Evolutionary conservation across 345 rosid genomes (phyloP).

Genomic region (Dipteronia sinensis): DNA sequence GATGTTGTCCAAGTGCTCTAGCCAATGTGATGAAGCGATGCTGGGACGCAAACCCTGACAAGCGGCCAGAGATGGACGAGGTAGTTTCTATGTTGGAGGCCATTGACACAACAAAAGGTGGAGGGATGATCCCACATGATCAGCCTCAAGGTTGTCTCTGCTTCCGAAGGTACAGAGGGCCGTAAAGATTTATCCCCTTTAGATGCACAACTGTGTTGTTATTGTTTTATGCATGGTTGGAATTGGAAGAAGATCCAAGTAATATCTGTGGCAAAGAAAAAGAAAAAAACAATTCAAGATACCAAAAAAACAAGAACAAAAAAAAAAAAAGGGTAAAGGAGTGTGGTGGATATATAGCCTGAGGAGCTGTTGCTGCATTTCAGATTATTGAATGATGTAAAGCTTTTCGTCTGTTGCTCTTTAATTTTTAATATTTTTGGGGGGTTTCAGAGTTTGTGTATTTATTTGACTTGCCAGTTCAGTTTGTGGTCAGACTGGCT

Average conservation of each 20-base stretch:
- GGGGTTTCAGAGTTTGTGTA: slow-evolving; percentile 22
- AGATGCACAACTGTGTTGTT: slow-evolving; percentile 6
- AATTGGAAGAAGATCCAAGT: slow-evolving; percentile 1
- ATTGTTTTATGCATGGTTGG: neutral
- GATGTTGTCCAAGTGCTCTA: slow-evolving; percentile 91
- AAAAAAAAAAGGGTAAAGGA: neutral
- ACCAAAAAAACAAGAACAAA: neutral
- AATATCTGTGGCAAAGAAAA: slow-evolving; percentile 18
- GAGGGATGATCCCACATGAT: slow-evolving; percentile 95
- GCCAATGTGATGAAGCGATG: slow-evolving; percentile 93
- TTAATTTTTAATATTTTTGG: neutral
- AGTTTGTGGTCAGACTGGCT: too few relatives aligned
- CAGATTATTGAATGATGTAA: slow-evolving; percentile 32
- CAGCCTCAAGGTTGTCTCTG: slow-evolving; percentile 87
- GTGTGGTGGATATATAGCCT: slow-evolving; percentile 13
- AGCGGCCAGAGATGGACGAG: slow-evolving; percentile 97
- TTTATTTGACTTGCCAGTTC: slow-evolving; percentile 13
- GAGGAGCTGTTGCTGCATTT: slow-evolving; percentile 20
- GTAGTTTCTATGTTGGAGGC: slow-evolving; percentile 90
- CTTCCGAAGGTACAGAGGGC: slow-evolving; percentile 84
- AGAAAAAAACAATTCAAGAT: slow-evolving; percentile 5
- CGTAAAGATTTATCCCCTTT: slow-evolving; percentile 39
- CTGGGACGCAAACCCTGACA: slow-evolving; percentile 96
- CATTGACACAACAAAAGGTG: slow-evolving; percentile 84
- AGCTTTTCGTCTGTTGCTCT: slow-evolving; percentile 28